A percentile compares a stretch with the other conserved stretches of the same genome.
These are phyloP conservation scores for Populus nigra DNA, from an alignment of 345 rosid species.

Conservation along the genomic window DNA sequence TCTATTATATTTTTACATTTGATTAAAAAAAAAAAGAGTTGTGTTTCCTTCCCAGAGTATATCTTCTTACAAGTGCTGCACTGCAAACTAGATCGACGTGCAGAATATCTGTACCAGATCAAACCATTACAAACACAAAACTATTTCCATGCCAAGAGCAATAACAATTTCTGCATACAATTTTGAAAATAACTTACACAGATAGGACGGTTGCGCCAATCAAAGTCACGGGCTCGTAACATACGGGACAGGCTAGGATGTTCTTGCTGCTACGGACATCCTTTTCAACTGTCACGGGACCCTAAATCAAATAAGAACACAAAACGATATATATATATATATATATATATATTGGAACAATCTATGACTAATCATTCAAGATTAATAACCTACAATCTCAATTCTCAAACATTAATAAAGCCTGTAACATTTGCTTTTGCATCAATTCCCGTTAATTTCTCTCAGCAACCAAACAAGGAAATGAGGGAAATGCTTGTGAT, in stretches of 20 bases:
- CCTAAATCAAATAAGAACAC: slow-evolving; percentile 20
- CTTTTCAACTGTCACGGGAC: slow-evolving; percentile 31
- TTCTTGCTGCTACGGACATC: slow-evolving; percentile 24
- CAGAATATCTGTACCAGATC: slow-evolving; percentile 40
- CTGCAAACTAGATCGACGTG: slow-evolving; percentile 40
- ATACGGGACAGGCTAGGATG: slow-evolving; percentile 78
- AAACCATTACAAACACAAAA: slow-evolving; percentile 10
- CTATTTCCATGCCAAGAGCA: background rate
- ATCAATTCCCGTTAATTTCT: background rate
- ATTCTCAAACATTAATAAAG: background rate
- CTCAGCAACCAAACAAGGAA: background rate
- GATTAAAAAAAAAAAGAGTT: no score
- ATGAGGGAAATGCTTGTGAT: background rate
- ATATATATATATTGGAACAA: no score
- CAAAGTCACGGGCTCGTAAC: slow-evolving; percentile 48
- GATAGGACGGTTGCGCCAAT: slow-evolving; percentile 34
- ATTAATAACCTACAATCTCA: background rate
- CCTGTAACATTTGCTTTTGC: background rate
- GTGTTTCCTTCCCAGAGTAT: slow-evolving; percentile 53
- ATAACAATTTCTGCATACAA: background rate
- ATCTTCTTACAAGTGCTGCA: slow-evolving; percentile 66
- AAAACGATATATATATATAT: background rate
- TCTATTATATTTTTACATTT: no score
- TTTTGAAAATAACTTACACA: slow-evolving; percentile 42
- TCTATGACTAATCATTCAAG: background rate